Base-by-base conservation (phyloP, 352 stramenopile genomes). In the Globisporangium nunn region DNA sequence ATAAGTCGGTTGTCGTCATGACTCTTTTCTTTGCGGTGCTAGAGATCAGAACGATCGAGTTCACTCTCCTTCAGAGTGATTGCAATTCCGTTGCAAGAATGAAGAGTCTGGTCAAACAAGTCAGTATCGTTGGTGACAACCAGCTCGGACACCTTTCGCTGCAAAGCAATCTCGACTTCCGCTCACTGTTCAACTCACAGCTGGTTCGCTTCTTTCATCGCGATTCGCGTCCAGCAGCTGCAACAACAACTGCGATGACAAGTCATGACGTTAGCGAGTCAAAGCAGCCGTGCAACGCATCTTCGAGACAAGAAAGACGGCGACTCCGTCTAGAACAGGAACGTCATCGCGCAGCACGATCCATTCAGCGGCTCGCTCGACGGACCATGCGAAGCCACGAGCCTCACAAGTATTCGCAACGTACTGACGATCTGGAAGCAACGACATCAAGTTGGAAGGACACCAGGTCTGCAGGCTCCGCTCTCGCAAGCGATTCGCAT, bases 101-200 rank as follows among this genome's bases (percentile, higher is more conserved):
- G 15, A 88, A 88, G 43, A 72, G 52, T 17, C 62, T 85, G 44
- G 64, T 87, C 5, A 78, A 78, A n/a, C 72, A 85, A 39, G 62
- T 81, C 40, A 78, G 65, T 6, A 50, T 71, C n/a, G 74, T 87
- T 2, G 67, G 73, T 3, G 76, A 88, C 54, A 88, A 88, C 53
- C 76, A 88, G 50, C 41, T 80, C 2, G 76, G 76, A 0, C 64
- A 68, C 35, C 41, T 87, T 15, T 68, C 66, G 23, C 61, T 68
- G 7, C 78, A 88, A 35, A 87, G 72, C 41, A 83, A 67, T 6
- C 54, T 84, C 10, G 72, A 87, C 52, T 81, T 88, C 15, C 76
- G 77, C 15, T 71, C 71, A 17, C 59, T 87, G 37, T 37, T 86
- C 4, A 67, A 75, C 15, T 78, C 63, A 0, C 60, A 61, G 5